Evolutionary conservation across 2,329 filamentous ascomycete species (phyloP).

Genomic region (Epichloe gansuensis): DNA sequence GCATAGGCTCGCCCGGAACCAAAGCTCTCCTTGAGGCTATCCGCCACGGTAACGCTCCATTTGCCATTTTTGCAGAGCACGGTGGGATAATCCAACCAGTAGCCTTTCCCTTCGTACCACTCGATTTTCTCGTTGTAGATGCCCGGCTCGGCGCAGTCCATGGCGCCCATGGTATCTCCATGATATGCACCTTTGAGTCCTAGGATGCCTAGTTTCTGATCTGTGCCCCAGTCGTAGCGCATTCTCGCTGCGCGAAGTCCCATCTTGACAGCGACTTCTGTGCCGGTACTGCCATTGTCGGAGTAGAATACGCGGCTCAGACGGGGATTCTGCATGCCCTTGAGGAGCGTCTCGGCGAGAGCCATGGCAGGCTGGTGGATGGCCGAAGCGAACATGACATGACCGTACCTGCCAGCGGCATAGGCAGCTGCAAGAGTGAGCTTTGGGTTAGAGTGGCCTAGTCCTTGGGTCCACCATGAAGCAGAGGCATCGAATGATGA

Average conservation of each 20-base stretch:
- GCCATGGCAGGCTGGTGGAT: conserved; percentile 66
- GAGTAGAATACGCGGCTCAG: conserved; percentile 66
- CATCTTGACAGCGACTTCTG: conserved; percentile 81
- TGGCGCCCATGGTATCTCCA: conserved; percentile 77
- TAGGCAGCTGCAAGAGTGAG: conserved; percentile 66
- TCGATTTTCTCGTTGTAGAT: conserved; percentile 72
- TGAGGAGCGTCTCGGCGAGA: conserved; percentile 52
- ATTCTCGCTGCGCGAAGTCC: conserved; percentile 54
- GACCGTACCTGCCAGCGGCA: conserved; percentile 71
- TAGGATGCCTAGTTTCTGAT: conserved; percentile 50
- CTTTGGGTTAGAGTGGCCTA: conserved; percentile 64
- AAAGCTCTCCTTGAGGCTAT: conserved; percentile 31
- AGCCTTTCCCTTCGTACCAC: conserved; percentile 68
- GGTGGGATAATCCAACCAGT: conserved; percentile 70
- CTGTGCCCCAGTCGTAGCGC: conserved; percentile 52
- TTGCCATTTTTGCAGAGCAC: conserved; percentile 52
- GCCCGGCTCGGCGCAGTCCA: conserved; percentile 71
- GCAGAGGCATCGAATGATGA: conserved; percentile 73
- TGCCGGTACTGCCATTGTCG: conserved; percentile 72
- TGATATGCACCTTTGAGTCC: conserved; percentile 74
- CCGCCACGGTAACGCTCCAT: conserved; percentile 52
- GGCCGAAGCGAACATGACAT: conserved; percentile 75
- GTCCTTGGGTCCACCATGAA: conserved; percentile 84
- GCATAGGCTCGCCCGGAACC: conserved; percentile 30
- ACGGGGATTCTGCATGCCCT: conserved; percentile 47